Evolutionary conservation across 2,329 filamentous ascomycete species (phyloP).

Genomic region (Fulvia fulva): DNA sequence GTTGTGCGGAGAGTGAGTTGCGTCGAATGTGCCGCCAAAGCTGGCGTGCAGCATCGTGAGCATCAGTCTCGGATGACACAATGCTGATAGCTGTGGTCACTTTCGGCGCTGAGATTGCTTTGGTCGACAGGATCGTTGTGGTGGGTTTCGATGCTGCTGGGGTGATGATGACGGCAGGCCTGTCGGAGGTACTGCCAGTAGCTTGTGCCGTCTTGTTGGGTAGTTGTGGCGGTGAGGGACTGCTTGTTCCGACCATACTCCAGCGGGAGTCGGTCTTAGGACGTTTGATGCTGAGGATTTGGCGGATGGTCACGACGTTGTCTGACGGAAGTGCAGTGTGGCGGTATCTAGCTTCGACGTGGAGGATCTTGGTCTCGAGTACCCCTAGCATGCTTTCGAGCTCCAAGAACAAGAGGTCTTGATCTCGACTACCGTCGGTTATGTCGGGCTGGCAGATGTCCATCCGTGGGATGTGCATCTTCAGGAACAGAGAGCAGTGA

Average conservation of each 20-base stretch:
- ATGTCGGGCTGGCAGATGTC: background rate
- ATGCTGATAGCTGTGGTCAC: constrained; percentile 8
- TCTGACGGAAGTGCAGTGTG: constrained; percentile 33
- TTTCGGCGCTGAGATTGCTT: constrained; percentile 14
- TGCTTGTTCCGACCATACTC: constrained; percentile 23
- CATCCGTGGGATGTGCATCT: constrained; percentile 25
- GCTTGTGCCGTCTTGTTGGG: background rate
- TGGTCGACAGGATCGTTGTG: constrained; percentile 8
- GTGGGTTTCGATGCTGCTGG: constrained; percentile 16
- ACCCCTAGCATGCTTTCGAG: constrained; percentile 34
- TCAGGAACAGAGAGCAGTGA: constrained; percentile 28
- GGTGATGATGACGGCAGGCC: constrained; percentile 24
- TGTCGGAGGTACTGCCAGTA: background rate
- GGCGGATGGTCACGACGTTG: constrained; percentile 29
- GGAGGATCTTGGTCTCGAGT: constrained; percentile 28
- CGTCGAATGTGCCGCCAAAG: constrained; percentile 39
- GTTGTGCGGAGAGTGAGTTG: constrained; percentile 26
- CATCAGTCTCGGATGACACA: background rate
- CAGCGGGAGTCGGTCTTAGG: constrained; percentile 33
- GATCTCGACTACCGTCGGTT: constrained; percentile 14
- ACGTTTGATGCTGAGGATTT: constrained; percentile 29
- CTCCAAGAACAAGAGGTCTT: constrained; percentile 29
- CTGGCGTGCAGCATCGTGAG: constrained; percentile 31
- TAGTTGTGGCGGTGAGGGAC: constrained; percentile 4
- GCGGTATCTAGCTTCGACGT: constrained; percentile 34